Conservation (phyloP, 768 basidiomycete species). For the Hypholoma fasciculare region DNA sequence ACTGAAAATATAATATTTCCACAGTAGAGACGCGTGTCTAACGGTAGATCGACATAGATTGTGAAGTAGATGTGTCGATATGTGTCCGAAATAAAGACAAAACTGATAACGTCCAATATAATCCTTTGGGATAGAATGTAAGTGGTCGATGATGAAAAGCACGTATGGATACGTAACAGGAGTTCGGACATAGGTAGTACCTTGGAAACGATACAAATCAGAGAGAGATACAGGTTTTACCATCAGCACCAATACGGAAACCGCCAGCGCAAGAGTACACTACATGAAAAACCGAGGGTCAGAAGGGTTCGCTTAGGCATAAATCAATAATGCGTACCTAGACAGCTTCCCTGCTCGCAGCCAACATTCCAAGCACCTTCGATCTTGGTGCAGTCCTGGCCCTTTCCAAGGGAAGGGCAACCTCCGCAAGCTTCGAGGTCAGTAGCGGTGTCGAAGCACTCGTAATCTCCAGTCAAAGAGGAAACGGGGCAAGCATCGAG, state of each 20-base stretch:
- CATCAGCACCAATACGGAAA: constrained; percentile 42
- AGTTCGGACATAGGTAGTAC: background rate
- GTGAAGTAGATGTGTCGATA: too few relatives aligned
- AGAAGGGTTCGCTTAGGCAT: background rate
- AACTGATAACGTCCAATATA: background rate
- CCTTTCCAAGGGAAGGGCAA: constrained; percentile 60
- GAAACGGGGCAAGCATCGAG: constrained; percentile 59
- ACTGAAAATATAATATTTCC: too few relatives aligned
- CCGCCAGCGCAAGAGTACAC: constrained; percentile 48
- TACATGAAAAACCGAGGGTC: constrained; percentile 31
- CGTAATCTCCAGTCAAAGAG: constrained; percentile 46
- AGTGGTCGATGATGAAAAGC: background rate
- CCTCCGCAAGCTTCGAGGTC: constrained; percentile 80
- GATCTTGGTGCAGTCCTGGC: constrained; percentile 74
- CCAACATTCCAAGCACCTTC: constrained; percentile 65
- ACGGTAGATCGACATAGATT: too few relatives aligned
- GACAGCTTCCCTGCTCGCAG: constrained; percentile 58
- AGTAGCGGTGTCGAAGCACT: constrained; percentile 61
- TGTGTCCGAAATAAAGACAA: constrained; percentile 1
- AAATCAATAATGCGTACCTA: constrained; percentile 38
- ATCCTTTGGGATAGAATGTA: background rate
- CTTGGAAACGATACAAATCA: constrained; percentile 5
- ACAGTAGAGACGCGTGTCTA: too few relatives aligned
- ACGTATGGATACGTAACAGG: background rate
- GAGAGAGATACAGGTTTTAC: constrained; percentile 38